Conservation (phyloP, 768 basidiomycete genomes). For the Leucosporidium creatinivorum region DNA sequence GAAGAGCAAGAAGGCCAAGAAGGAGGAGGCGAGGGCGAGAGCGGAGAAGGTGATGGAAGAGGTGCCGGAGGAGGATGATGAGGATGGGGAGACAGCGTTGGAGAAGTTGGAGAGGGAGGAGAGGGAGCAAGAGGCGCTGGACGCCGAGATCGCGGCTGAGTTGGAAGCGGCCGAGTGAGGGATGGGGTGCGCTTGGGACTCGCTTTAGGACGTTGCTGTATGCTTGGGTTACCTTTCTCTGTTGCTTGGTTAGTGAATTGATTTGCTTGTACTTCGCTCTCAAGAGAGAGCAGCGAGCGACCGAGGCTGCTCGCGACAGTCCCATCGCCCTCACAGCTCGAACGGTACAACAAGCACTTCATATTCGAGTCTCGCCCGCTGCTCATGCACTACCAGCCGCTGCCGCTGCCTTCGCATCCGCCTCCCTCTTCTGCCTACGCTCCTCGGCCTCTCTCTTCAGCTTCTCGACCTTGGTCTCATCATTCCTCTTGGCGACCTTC, state of each 20-base stretch:
- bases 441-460: slow-evolving; percentile 74
- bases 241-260: no score
- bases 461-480: slow-evolving; percentile 62
- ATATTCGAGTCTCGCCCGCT: no score
- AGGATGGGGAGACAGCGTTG: background rate
- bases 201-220: no score
- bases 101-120: background rate
- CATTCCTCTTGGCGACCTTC: slow-evolving; percentile 62
- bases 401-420: slow-evolving; percentile 13
- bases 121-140: background rate
- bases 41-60: background rate
- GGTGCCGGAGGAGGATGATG: background rate
- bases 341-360: no score
- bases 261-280: no score
- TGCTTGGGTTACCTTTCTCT: no score
- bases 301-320: no score
- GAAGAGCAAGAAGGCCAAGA: background rate
- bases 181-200: no score
- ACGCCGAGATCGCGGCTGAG: background rate
- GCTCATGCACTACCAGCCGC: background rate
- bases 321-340: no score
- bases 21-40: background rate
- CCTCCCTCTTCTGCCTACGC: slow-evolving; percentile 37
- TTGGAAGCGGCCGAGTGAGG: background rate
- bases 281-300: no score